These are phyloP conservation scores for Apophysomyces ossiformis DNA, from an alignment of 371 early-diverging fungal species.

Conservation along the genomic window DNA sequence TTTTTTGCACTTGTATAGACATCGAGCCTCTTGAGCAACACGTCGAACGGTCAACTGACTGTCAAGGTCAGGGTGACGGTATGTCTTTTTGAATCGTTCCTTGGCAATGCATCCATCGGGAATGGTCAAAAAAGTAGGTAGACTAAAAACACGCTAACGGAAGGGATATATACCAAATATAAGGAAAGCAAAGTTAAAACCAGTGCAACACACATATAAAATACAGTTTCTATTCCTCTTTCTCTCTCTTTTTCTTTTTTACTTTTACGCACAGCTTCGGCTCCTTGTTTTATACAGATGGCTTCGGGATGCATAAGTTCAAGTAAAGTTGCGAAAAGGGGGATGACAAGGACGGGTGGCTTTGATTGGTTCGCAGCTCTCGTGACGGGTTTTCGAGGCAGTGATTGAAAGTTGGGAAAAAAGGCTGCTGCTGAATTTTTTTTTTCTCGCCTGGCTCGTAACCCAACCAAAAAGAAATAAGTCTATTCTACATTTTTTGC, in stretches of 20 bases:
- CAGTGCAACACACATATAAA: no score
- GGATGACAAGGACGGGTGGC: not conserved
- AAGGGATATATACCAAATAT: no score
- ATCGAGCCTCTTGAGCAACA: slow-evolving; percentile 85
- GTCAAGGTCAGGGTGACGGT: slow-evolving; percentile 92
- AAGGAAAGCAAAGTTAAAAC: no score
- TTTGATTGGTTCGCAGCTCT: not conserved
- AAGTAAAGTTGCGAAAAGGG: not conserved
- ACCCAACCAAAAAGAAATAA: no score
- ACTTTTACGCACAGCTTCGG: slow-evolving; percentile 6
- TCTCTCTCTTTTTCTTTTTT: not conserved
- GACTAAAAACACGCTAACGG: slow-evolving; percentile 29
- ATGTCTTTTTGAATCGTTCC: slow-evolving; percentile 88
- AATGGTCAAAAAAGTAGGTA: slow-evolving; percentile 24
- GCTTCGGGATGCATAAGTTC: slow-evolving; percentile 5
- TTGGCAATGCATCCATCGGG: slow-evolving; percentile 53
- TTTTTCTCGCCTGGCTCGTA: not conserved
- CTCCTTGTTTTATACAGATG: slow-evolving; percentile 5
- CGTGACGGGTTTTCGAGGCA: not conserved
- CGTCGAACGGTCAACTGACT: slow-evolving; percentile 78
- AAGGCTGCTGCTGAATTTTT: not conserved
- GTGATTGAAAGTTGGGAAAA: not conserved
- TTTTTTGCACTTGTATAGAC: slow-evolving; percentile 71
- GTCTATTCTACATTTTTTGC: not conserved
- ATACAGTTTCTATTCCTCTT: no score